phyloP scores from a whole-genome alignment of 164 flowering plant species.

The Tetracentron sinense region DNA sequence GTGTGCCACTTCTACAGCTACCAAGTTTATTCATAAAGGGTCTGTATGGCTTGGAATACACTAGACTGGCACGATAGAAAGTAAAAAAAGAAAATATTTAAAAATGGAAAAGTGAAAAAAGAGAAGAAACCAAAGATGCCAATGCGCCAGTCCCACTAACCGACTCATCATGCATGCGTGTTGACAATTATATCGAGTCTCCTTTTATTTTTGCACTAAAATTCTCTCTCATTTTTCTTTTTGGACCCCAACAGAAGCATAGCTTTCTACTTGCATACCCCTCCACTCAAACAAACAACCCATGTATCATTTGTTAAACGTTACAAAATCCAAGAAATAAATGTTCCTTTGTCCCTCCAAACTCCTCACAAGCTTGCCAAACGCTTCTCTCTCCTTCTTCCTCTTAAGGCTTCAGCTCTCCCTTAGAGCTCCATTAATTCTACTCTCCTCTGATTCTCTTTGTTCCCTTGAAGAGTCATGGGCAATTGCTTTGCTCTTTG shows the following conservation, averaged over 20 bases:
- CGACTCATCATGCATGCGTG: too few species aligned
- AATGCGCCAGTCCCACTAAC: slow-evolving; percentile 18
- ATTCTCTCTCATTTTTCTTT: too few species aligned
- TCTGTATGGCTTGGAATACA: not conserved
- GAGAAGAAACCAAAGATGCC: not conserved
- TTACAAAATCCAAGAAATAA: not conserved
- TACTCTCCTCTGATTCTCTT: not conserved
- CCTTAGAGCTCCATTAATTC: too few species aligned
- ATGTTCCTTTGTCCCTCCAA: not conserved
- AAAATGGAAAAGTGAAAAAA: too few species aligned
- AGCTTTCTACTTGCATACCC: slow-evolving; percentile 2
- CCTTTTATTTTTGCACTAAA: too few species aligned
- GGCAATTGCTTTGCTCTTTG: slow-evolving; percentile 21
- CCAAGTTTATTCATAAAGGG: not conserved
- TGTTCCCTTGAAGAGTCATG: slow-evolving; percentile 14
- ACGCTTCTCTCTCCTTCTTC: not conserved
- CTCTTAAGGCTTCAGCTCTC: not conserved
- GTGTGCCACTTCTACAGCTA: too few species aligned
- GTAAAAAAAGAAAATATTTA: not conserved
- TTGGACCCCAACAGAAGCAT: slow-evolving; percentile 14
- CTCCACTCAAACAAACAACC: slow-evolving; percentile 1
- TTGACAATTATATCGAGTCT: too few species aligned
- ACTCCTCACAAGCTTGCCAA: not conserved
- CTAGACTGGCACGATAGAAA: too few species aligned
- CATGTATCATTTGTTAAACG: not conserved